These are phyloP conservation scores for Clavispora phyllophila DNA, from an alignment of 805 yeast genomes.

Conservation along the genomic window DNA sequence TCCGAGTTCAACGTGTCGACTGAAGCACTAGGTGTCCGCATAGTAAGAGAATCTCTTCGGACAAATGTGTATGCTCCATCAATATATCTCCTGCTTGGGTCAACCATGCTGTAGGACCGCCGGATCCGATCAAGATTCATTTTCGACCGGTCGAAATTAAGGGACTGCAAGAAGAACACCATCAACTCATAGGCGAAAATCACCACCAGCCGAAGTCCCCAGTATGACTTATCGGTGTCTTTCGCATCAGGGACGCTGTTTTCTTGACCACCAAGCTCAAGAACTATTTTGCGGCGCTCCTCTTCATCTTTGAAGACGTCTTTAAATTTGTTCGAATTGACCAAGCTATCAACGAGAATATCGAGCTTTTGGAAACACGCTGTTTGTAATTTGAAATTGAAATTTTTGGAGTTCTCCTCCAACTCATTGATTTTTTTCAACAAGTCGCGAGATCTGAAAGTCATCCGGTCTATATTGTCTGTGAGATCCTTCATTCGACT, in stretches of 20 bases:
- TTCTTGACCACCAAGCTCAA: conserved; percentile 23
- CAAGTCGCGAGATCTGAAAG: conserved; percentile 38
- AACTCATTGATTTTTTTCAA: conserved; percentile 36
- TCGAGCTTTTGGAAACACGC: conserved; percentile 24
- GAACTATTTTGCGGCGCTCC: conserved; percentile 24
- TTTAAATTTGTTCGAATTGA: conserved; percentile 28
- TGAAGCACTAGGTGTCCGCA: not conserved
- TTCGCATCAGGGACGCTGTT: conserved; percentile 5
- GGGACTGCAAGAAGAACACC: conserved; percentile 26
- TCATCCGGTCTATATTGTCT: conserved; percentile 32
- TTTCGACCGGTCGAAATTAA: conserved; percentile 35
- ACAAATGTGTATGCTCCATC: conserved; percentile 31
- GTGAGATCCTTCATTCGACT: conserved; percentile 26
- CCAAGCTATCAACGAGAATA: conserved; percentile 20
- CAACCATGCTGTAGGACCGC: conserved; percentile 33
- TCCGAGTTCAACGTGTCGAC: not conserved
- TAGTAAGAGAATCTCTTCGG: conserved; percentile 16
- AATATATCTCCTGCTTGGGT: conserved; percentile 36
- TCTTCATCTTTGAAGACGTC: conserved; percentile 24
- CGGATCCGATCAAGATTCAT: conserved; percentile 42
- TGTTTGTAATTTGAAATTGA: conserved; percentile 24
- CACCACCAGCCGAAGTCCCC: conserved; percentile 19
- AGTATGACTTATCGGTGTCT: conserved; percentile 1
- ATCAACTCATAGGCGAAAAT: conserved; percentile 31
- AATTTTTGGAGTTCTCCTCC: conserved; percentile 27